These are phyloP conservation scores for Ogataea parapolymorpha DNA, from an alignment of 805 yeast species.

Conservation along the genomic window DNA sequence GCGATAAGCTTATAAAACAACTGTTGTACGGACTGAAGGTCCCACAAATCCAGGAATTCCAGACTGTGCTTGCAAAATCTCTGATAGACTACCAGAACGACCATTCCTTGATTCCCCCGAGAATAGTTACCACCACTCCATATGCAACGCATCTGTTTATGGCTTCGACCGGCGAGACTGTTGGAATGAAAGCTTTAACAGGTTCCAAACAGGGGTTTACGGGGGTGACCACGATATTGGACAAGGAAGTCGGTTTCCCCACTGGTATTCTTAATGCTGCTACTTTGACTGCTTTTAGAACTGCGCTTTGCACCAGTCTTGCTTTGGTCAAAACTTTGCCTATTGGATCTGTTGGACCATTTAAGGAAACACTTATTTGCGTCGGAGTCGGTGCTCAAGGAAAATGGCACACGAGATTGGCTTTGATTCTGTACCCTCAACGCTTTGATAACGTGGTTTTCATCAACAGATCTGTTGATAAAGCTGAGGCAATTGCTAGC, in stretches of 20 bases:
- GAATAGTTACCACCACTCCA: conserved; percentile 44
- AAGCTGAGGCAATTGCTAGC: conserved; percentile 33
- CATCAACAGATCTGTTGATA: conserved; percentile 41
- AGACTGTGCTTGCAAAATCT: conserved; percentile 35
- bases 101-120: conserved; percentile 49
- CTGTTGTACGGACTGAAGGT: conserved; percentile 30
- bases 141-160: conserved; percentile 53
- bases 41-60: conserved; percentile 33
- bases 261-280: conserved; percentile 55
- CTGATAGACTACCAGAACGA: conserved; percentile 40
- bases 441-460: conserved; percentile 40
- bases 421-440: conserved; percentile 38
- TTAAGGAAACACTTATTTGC: conserved; percentile 34
- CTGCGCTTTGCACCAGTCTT: conserved; percentile 55
- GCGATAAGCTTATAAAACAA: conserved; percentile 29
- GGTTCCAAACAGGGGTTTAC: conserved; percentile 58
- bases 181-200: conserved; percentile 59
- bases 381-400: conserved; percentile 67
- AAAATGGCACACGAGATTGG: conserved; percentile 55
- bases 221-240: conserved; percentile 52
- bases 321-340: conserved; percentile 40
- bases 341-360: conserved; percentile 17
- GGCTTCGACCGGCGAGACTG: conserved; percentile 58
- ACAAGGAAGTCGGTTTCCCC: conserved; percentile 48
- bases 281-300: conserved; percentile 62